These are phyloP conservation scores for Globisporangium parvum DNA, from an alignment of 352 stramenopile genomes.

Conservation along the genomic window DNA sequence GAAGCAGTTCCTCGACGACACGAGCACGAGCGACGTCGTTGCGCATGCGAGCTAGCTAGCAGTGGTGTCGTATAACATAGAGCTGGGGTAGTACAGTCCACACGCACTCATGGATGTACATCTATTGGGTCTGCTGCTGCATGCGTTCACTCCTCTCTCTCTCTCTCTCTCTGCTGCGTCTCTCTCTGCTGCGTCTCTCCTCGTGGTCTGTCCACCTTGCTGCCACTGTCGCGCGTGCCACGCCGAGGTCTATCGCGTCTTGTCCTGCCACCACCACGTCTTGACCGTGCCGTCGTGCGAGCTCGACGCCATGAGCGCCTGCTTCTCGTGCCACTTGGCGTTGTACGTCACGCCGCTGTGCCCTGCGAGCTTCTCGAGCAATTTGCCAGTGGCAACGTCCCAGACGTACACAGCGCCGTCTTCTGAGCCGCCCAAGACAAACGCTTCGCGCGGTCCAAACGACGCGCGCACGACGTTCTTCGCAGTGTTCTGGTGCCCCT, in stretches of 20 bases:
- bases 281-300: slow-evolving; percentile 87
- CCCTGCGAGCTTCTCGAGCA: slow-evolving; percentile 73
- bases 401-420: slow-evolving; percentile 85
- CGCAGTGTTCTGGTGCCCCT: slow-evolving; percentile 86
- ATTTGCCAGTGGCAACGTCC: slow-evolving; percentile 81
- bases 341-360: slow-evolving; percentile 83
- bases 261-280: slow-evolving; percentile 86
- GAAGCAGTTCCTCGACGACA: slow-evolving; percentile 54
- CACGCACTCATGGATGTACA: background rate
- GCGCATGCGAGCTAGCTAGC: slow-evolving; percentile 1
- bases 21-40: slow-evolving; percentile 34
- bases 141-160: background rate
- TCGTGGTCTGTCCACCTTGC: too few relatives aligned
- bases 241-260: slow-evolving; percentile 38
- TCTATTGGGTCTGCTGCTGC: background rate
- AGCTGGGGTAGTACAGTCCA: too few relatives aligned
- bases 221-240: too few relatives aligned
- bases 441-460: slow-evolving; percentile 80
- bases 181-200: too few relatives aligned
- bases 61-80: too few relatives aligned
- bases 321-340: slow-evolving; percentile 82
- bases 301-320: slow-evolving; percentile 77
- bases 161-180: too few relatives aligned
- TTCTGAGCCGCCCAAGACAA: slow-evolving; percentile 83
- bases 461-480: slow-evolving; percentile 85